Evolutionary conservation across 495 filamentous ascomycete species (phyloP), one percentile per base, ranked within the genome.

Genomic region (Aspergillus biplanus): DNA sequence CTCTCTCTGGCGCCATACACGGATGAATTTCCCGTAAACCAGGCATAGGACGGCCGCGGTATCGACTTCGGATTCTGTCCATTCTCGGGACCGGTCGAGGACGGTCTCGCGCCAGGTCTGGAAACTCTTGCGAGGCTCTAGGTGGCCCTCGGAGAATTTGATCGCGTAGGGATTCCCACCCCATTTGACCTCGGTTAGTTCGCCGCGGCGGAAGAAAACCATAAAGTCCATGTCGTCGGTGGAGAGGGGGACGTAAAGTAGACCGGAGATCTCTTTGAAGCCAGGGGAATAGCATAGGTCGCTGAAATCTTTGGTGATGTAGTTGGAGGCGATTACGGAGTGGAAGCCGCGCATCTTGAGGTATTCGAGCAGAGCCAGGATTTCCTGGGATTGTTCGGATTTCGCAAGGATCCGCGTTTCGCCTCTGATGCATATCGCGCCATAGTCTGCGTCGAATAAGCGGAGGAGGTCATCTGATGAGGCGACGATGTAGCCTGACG

Each of bases 91-190:
- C 48, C 73, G 74, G 11, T 72, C 73, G 16, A 78, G 66, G 4
- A 77, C 73, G 0, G 70, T 74, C 52, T 79, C 75, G 0, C 67
- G 62, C 76, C 76, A 79, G 0, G 71, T 65, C 31, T 69, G 60
- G 34, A 79, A 79, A 50, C 76, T 77, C 33, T 68, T 60, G 0
- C 75, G 77, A 9, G 75, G 74, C 49, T 78, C 70, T 21, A 78
- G 48, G 33, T 72, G 72, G 3, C 71, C 71, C 0, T 67, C 69
- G 0, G 68, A 71, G 7, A 71, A 59, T 52, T 72, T 85, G 65
- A 93, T 94, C 52, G 94, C 91, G 68, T 97, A 93, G 0, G 93
- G 93, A 72, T 97, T 97, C 2, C 94, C 93, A 0, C 92, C 94
- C 93, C 93, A 97, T 71, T 88, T 92, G 6, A 96, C 91, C 67